Conservation (phyloP, 176 grass and related monocot species). For the Avena insularis region DNA sequence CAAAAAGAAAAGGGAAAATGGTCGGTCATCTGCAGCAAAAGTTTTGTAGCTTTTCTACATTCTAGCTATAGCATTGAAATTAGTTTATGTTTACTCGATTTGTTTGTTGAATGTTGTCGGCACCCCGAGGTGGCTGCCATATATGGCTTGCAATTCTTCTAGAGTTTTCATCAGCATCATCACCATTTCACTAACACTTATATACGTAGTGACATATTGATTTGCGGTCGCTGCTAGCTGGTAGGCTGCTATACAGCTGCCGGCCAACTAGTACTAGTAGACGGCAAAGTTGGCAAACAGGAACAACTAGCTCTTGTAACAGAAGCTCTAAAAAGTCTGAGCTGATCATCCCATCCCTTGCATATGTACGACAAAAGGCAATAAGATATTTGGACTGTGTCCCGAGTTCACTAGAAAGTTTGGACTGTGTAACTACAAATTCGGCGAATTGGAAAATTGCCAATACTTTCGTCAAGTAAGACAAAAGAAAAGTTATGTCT, state of each 20-base stretch:
- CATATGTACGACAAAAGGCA: background rate
- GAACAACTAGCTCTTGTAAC: background rate
- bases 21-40: background rate
- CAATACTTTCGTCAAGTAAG: too few relatives aligned
- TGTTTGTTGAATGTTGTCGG: background rate
- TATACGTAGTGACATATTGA: background rate
- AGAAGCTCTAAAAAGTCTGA: background rate
- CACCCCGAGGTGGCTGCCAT: background rate
- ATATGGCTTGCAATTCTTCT: background rate
- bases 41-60: background rate
- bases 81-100: background rate
- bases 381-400: too few relatives aligned
- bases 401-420: too few relatives aligned
- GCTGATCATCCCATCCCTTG: too few relatives aligned
- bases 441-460: too few relatives aligned
- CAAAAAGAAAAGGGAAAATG: background rate
- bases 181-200: background rate
- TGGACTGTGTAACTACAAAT: too few relatives aligned
- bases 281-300: background rate
- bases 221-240: too few relatives aligned
- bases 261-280: background rate
- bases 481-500: too few relatives aligned
- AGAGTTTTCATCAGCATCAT: background rate
- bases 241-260: too few relatives aligned
- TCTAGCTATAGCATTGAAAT: background rate